Conservation (phyloP, 2,329 filamentous ascomycete species). For the Ceratocystiopsis minuta region DNA sequence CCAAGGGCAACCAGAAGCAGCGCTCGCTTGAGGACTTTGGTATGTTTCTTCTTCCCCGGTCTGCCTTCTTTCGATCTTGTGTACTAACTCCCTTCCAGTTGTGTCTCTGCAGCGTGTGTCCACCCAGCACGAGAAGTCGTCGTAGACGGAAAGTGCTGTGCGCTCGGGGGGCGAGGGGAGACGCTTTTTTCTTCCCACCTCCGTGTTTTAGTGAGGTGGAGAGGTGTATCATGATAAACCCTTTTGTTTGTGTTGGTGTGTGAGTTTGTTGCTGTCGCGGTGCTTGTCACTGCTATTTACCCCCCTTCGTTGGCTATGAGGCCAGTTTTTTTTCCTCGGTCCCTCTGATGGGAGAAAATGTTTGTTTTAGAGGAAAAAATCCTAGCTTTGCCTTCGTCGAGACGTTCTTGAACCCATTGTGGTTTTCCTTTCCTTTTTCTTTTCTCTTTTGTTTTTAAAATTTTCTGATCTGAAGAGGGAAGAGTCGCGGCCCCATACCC, state of each 20-base stretch:
- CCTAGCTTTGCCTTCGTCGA: no score
- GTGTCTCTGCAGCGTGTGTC: slow-evolving; percentile 80
- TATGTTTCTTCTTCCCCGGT: slow-evolving; percentile 29
- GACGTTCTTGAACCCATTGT: no score
- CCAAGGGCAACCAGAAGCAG: slow-evolving; percentile 68
- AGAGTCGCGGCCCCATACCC: slow-evolving; percentile 11
- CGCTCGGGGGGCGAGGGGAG: no score
- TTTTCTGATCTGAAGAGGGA: slow-evolving; percentile 13
- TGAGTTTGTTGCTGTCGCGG: no score
- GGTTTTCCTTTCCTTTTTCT: not conserved
- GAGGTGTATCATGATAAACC: no score
- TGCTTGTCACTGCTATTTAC: no score
- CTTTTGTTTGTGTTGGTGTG: no score
- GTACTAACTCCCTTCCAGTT: slow-evolving; percentile 42
- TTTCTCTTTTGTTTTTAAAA: slow-evolving; percentile 18
- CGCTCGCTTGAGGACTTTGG: slow-evolving; percentile 76
- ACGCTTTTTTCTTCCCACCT: not conserved
- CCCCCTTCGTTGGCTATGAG: no score
- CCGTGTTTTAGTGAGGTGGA: slow-evolving; percentile 7
- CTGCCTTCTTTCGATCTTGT: not conserved
- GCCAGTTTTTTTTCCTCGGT: no score
- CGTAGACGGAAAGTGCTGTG: slow-evolving; percentile 27
- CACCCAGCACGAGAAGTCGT: slow-evolving; percentile 78
- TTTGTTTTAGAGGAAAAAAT: no score
- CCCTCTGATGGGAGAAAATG: no score